phyloP scores from a whole-genome alignment of 1,284 basidiomycete genomes.

The Wallemia ichthyophaga region DNA sequence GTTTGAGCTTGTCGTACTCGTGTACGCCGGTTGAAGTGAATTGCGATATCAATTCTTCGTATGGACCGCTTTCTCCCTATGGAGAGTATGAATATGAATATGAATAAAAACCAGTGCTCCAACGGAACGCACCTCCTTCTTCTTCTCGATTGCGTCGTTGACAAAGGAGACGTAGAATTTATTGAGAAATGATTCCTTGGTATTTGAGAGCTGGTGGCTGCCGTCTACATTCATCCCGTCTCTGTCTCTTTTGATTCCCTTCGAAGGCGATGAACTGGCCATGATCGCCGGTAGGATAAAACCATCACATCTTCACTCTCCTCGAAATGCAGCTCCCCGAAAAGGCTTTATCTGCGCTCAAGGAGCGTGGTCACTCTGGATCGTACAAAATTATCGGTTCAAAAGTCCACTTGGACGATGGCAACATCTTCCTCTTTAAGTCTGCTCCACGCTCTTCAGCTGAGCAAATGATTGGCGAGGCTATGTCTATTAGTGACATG shows the following conservation, averaged over 20 bases:
- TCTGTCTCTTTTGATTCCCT: not conserved
- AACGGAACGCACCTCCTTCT: not conserved
- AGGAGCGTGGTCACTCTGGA: not conserved
- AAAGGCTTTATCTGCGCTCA: not conserved
- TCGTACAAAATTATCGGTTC: not conserved
- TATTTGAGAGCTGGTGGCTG: not conserved
- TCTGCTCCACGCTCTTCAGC: not conserved
- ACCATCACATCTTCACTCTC: not conserved
- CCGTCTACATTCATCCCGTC: not conserved
- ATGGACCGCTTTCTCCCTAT: constrained; percentile 17
- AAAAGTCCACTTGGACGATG: not conserved
- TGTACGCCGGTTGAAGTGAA: constrained; percentile 16
- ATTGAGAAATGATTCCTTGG: no score
- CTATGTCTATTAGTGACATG: constrained; percentile 2
- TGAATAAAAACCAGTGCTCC: not conserved
- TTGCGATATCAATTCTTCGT: constrained; percentile 23
- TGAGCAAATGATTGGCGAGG: constrained; percentile 5
- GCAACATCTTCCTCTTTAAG: not conserved
- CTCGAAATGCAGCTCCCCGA: not conserved
- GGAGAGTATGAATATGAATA: not conserved
- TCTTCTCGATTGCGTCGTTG: not conserved
- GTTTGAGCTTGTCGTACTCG: constrained; percentile 5
- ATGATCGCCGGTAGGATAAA: no score
- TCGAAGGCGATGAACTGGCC: not conserved
- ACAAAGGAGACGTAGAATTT: not conserved